Conservation (phyloP, 495 filamentous ascomycete genomes). For the Amniculicola lignicola region DNA sequence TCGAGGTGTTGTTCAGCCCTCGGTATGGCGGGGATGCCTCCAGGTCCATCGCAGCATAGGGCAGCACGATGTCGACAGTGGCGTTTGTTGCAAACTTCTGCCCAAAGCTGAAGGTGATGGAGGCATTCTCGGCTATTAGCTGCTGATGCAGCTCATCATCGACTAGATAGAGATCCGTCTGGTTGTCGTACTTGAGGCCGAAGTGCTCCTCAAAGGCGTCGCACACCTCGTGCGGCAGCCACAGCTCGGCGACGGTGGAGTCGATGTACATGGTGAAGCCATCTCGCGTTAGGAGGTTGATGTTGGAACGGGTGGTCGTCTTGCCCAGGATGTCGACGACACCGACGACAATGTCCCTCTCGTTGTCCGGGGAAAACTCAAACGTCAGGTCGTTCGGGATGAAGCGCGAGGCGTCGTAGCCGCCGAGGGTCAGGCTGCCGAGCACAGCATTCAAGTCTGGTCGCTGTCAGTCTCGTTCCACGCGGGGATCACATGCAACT, state of each 20-base stretch:
- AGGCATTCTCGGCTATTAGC: constrained; percentile 49
- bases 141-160: constrained; percentile 45
- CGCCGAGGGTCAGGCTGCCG: constrained; percentile 56
- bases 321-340: constrained; percentile 46
- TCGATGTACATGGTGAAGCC: constrained; percentile 46
- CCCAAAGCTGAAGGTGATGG: constrained; percentile 53
- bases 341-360: constrained; percentile 50
- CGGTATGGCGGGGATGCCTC: constrained; percentile 38
- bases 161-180: constrained; percentile 50
- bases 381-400: constrained; percentile 49
- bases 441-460: constrained; percentile 50
- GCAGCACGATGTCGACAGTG: constrained; percentile 50
- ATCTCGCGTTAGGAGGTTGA: constrained; percentile 28
- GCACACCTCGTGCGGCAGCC: constrained; percentile 54
- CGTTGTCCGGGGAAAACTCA: constrained; percentile 48
- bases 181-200: constrained; percentile 48
- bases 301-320: constrained; percentile 17
- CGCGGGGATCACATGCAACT: constrained; percentile 2
- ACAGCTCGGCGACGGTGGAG: constrained; percentile 54
- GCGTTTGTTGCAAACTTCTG: constrained; percentile 41
- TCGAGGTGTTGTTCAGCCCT: constrained; percentile 36
- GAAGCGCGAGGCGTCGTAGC: constrained; percentile 54
- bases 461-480: constrained; percentile 5
- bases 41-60: constrained; percentile 55
- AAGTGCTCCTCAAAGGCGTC: constrained; percentile 54